phyloP scores from a whole-genome alignment of 176 grass and related monocot genomes.

The Cymbopogon citratus region DNA sequence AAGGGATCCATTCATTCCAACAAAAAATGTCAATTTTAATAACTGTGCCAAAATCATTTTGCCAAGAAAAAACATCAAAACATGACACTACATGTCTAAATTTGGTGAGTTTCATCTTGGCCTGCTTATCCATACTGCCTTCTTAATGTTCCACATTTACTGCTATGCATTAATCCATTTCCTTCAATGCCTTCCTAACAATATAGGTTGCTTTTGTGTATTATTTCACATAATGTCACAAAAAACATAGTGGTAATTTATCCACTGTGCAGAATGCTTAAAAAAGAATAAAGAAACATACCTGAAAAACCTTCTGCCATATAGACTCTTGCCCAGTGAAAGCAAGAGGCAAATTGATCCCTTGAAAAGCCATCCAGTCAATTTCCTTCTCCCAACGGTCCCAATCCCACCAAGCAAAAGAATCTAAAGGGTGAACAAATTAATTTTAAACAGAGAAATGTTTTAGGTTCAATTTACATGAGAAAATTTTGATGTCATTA shows the following conservation, averaged over 20 bases:
- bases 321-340: slow-evolving; percentile 72
- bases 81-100: background rate
- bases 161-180: background rate
- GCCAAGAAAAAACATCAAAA: background rate
- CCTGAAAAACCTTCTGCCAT: slow-evolving; percentile 78
- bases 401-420: slow-evolving; percentile 83
- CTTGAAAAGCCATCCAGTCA: slow-evolving; percentile 89
- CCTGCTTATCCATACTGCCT: background rate
- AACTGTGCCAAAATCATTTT: slow-evolving; percentile 9
- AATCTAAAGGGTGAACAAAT: slow-evolving; percentile 45
- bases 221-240: background rate
- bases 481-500: background rate
- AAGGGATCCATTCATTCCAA: background rate
- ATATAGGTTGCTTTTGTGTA: background rate
- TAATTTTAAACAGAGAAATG: background rate
- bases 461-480: background rate
- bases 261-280: background rate
- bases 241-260: background rate
- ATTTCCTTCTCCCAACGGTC: slow-evolving; percentile 77
- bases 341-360: slow-evolving; percentile 73
- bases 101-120: background rate
- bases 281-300: background rate
- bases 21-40: background rate
- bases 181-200: background rate
- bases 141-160: background rate